phyloP scores from a whole-genome alignment of 345 rosid genomes.

The Moricandia arvensis region DNA sequence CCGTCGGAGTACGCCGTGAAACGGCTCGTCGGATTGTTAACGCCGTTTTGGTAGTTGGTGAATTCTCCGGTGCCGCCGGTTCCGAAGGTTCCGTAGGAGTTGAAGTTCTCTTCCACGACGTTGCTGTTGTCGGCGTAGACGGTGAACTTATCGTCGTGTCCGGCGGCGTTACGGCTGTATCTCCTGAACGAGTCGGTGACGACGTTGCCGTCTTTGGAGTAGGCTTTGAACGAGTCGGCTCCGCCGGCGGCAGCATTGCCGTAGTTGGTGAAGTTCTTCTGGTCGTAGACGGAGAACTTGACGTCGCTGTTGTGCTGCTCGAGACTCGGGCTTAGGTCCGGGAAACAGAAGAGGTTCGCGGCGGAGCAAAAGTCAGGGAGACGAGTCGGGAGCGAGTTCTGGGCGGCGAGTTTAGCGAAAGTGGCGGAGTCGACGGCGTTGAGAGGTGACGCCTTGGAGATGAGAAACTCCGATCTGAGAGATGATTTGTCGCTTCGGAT shows the following conservation, averaged over 20 bases:
- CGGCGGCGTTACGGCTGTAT: conserved; percentile 49
- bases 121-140: conserved; percentile 45
- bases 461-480: conserved; percentile 53
- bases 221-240: conserved; percentile 51
- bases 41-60: conserved; percentile 48
- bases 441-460: conserved; percentile 80
- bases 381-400: conserved; percentile 53
- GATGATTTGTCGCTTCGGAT: conserved; percentile 42
- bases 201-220: conserved; percentile 43
- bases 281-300: conserved; percentile 51
- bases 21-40: conserved; percentile 59
- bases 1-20: conserved; percentile 63
- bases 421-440: conserved; percentile 61
- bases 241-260: conserved; percentile 54
- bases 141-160: conserved; percentile 46
- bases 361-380: conserved; percentile 76
- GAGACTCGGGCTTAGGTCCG: conserved; percentile 46
- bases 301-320: conserved; percentile 51
- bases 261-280: conserved; percentile 79
- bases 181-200: conserved; percentile 54
- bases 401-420: conserved; percentile 68
- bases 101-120: conserved; percentile 71
- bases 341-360: conserved; percentile 84
- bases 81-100: conserved; percentile 60
- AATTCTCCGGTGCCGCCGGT: conserved; percentile 69